Evolutionary conservation across 1,284 basidiomycete species (phyloP).

Genomic region (Tylopilus sp.): DNA sequence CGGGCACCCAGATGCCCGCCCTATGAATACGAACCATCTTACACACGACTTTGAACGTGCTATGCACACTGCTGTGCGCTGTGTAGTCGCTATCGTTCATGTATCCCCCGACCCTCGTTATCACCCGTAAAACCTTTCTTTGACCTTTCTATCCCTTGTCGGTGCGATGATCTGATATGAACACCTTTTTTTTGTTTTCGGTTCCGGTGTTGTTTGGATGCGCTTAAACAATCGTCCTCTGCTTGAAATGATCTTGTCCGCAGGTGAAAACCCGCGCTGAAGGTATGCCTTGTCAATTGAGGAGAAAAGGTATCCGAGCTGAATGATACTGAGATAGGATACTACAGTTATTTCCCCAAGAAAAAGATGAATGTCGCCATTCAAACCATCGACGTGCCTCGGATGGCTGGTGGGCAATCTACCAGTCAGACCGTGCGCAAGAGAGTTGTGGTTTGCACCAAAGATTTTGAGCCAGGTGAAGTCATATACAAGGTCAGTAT

Average conservation of each 20-base stretch:
- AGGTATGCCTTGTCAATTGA: slow-evolving; percentile 57
- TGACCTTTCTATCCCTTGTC: slow-evolving; percentile 23
- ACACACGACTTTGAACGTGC: slow-evolving; percentile 32
- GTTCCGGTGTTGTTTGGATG: slow-evolving; percentile 25
- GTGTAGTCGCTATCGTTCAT: slow-evolving; percentile 31
- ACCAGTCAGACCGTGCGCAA: slow-evolving; percentile 37
- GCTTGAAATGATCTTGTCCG: slow-evolving; percentile 16
- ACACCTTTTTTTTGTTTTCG: slow-evolving; percentile 35
- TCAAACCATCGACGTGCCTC: slow-evolving; percentile 40
- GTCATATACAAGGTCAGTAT: slow-evolving; percentile 65
- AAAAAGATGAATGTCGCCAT: slow-evolving; percentile 65
- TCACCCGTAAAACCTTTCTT: slow-evolving; percentile 18
- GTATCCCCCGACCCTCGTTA: slow-evolving; percentile 19
- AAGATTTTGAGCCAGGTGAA: slow-evolving; percentile 67
- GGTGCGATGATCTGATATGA: slow-evolving; percentile 63
- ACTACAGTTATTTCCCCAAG: slow-evolving; percentile 70
- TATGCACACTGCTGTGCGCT: slow-evolving; percentile 31
- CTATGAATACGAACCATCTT: slow-evolving; percentile 33
- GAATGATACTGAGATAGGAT: slow-evolving; percentile 48
- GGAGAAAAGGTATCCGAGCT: slow-evolving; percentile 25
- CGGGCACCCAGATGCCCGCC: slow-evolving; percentile 52
- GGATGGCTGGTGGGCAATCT: slow-evolving; percentile 16
- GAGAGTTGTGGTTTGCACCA: slow-evolving; percentile 61
- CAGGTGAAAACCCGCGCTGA: slow-evolving; percentile 65
- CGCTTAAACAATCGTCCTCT: slow-evolving; percentile 15